Conservation (phyloP, 2,329 filamentous ascomycete species). For the Zymoseptoria crescenta region DNA sequence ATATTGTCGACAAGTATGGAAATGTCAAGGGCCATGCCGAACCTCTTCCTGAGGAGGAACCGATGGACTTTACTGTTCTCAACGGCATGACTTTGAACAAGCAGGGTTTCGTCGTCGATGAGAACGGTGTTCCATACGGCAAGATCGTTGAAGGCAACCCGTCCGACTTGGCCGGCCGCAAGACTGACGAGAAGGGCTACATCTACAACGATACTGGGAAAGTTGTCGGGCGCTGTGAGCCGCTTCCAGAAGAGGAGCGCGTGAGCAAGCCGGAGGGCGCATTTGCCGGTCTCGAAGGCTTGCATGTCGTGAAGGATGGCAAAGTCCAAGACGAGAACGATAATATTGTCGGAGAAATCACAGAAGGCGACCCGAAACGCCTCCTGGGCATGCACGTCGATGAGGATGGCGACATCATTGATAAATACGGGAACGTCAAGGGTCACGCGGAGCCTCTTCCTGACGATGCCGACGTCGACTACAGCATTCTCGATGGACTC, state of each 20-base stretch:
- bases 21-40: slow-evolving; percentile 51
- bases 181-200: slow-evolving; percentile 48
- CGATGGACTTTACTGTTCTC: slow-evolving; percentile 50
- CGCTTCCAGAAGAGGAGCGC: slow-evolving; percentile 51
- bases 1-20: slow-evolving; percentile 67
- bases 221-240: slow-evolving; percentile 50
- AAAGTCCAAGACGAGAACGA: slow-evolving; percentile 72
- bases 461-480: slow-evolving; percentile 39
- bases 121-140: slow-evolving; percentile 48
- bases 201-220: slow-evolving; percentile 51
- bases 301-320: slow-evolving; percentile 61
- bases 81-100: slow-evolving; percentile 59
- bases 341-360: slow-evolving; percentile 51
- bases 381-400: slow-evolving; percentile 53
- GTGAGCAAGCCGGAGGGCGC: slow-evolving; percentile 54
- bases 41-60: slow-evolving; percentile 42
- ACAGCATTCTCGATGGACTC: slow-evolving; percentile 47
- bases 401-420: slow-evolving; percentile 55
- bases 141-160: slow-evolving; percentile 50
- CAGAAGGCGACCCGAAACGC: slow-evolving; percentile 53
- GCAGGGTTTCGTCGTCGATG: slow-evolving; percentile 50
- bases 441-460: slow-evolving; percentile 51
- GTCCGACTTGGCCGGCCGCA: slow-evolving; percentile 49
- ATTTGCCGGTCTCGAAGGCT: slow-evolving; percentile 58
- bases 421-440: slow-evolving; percentile 55